Conservation (phyloP, 768 basidiomycete genomes). For the Phaeotremella fagi region DNA sequence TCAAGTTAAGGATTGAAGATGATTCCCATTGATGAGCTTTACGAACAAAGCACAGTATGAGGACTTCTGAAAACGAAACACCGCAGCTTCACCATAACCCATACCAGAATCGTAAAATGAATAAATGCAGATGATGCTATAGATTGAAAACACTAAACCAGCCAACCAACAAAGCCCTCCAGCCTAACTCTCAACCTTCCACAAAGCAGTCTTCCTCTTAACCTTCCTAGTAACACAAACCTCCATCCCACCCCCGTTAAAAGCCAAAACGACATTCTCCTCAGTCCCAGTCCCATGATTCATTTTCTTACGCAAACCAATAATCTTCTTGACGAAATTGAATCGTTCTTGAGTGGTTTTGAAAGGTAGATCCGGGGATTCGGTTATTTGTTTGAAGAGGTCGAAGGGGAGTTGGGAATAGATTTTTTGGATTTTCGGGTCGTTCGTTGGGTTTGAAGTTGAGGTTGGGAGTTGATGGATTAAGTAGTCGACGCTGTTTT, state of each 20-base stretch:
- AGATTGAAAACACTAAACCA: too few relatives aligned
- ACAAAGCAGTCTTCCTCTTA: constrained; percentile 57
- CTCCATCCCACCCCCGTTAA: constrained; percentile 66
- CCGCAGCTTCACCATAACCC: too few relatives aligned
- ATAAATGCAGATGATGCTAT: too few relatives aligned
- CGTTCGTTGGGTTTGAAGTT: constrained; percentile 1
- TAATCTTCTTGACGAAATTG: constrained; percentile 85
- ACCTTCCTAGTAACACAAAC: constrained; percentile 84
- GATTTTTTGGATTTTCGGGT: constrained; percentile 22
- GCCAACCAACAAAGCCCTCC: too few relatives aligned
- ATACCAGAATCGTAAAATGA: too few relatives aligned
- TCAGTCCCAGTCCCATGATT: constrained; percentile 11
- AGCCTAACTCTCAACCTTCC: constrained; percentile 51
- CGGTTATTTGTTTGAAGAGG: constrained; percentile 42
- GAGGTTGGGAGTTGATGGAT: constrained; percentile 10
- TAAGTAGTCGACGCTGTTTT: constrained; percentile 24
- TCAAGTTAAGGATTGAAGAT: too few relatives aligned
- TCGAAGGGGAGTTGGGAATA: constrained; percentile 81
- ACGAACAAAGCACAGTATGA: too few relatives aligned
- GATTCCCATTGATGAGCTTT: too few relatives aligned
- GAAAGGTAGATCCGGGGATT: constrained; percentile 33
- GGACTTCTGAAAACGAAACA: too few relatives aligned
- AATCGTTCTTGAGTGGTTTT: constrained; percentile 81
- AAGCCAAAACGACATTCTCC: constrained; percentile 88
- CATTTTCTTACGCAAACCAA: constrained; percentile 74